Percentiles rank a stretch among this genome's conserved stretches.
Conservation (phyloP, 768 basidiomycete genomes). For the Polyporus arcularius region DNA sequence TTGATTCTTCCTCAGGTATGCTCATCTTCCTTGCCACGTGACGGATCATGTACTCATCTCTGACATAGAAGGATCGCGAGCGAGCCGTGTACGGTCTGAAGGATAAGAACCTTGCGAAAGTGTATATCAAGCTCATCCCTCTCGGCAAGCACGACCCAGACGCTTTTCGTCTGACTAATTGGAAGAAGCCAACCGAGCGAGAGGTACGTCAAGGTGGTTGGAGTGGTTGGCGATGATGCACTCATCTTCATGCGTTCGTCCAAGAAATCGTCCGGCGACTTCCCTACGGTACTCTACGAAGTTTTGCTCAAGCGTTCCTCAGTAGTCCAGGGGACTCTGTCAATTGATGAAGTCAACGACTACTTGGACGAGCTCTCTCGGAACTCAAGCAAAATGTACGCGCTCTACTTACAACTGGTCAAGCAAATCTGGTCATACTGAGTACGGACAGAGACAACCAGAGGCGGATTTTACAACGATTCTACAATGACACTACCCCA, state of each 20-base stretch:
- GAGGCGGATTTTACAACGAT: slow-evolving; percentile 69
- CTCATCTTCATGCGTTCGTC: neutral
- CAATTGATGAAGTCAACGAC: slow-evolving; percentile 83
- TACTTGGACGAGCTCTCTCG: slow-evolving; percentile 77
- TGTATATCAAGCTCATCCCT: slow-evolving; percentile 87
- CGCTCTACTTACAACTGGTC: neutral
- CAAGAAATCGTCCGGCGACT: slow-evolving; percentile 81
- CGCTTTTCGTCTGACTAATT: slow-evolving; percentile 79
- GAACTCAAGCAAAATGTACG: slow-evolving; percentile 60
- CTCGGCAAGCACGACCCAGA: slow-evolving; percentile 80
- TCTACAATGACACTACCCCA: slow-evolving; percentile 79
- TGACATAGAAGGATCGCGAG: slow-evolving; percentile 84
- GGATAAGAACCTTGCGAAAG: slow-evolving; percentile 92
- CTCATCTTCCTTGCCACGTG: neutral
- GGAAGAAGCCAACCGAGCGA: slow-evolving; percentile 81
- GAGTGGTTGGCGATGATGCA: neutral
- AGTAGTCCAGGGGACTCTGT: slow-evolving; percentile 69
- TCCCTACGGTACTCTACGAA: slow-evolving; percentile 83
- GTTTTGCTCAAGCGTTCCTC: slow-evolving; percentile 85
- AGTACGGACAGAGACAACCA: slow-evolving; percentile 62
- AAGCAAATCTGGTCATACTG: slow-evolving; percentile 12
- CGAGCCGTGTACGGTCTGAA: slow-evolving; percentile 92
- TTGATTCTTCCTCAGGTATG: slow-evolving; percentile 83
- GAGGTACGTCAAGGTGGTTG: slow-evolving; percentile 45
- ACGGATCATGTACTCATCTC: neutral